Evolutionary conservation across 345 rosid genomes (phyloP), one percentile per base, ranked within the genome.

Genomic region (Alliaria petiolata): DNA sequence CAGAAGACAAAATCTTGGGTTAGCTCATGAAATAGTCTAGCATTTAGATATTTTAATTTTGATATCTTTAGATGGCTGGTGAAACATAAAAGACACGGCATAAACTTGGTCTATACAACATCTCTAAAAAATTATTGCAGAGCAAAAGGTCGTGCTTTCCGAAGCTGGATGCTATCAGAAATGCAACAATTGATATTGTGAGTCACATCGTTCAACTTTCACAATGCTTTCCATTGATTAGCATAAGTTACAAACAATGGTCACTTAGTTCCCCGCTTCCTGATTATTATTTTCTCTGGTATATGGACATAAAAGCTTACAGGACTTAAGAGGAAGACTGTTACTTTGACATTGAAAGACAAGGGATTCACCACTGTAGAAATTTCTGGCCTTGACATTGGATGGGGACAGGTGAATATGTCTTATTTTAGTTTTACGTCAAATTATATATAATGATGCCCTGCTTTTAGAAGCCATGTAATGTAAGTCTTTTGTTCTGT

Each of bases 311-410:
- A 65, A 83, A 77, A 95, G 99, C 89, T 95, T 62, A 83, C 96
- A 70, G 97, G 92, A 66, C 83, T 81, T 52, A 85, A 79, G 72
- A 91, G 63, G 86, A 82, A 85, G 85, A 80, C 57, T 66, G 81
- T 89, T 63, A 84, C 82, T 65, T 76, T 91, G 80, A 67, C 82
- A 67, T 81, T 92, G 88, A 71, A 83, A 80, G 81, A 80, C 53
- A 60, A 58, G 38, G 83, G 85, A 7, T 83, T 82, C 79, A 75
- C 89, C 70, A 54, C 67, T 0, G 99, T 95, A 56, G 97, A 91
- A 89, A 77, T 95, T 70, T 91, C 96, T 67, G 99, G 99, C 62
- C 95, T 95, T 57, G 99, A 95, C 83, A 83, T 95, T 16, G 99
- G 99, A 79, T 95, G 99, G 99, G 96, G 93, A 57, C 96, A 95